A percentile compares a stretch with the other conserved stretches of the same genome.
phyloP scores from a whole-genome alignment of 2,329 filamentous ascomycete species.

The Sarocladiaceae sp. region DNA sequence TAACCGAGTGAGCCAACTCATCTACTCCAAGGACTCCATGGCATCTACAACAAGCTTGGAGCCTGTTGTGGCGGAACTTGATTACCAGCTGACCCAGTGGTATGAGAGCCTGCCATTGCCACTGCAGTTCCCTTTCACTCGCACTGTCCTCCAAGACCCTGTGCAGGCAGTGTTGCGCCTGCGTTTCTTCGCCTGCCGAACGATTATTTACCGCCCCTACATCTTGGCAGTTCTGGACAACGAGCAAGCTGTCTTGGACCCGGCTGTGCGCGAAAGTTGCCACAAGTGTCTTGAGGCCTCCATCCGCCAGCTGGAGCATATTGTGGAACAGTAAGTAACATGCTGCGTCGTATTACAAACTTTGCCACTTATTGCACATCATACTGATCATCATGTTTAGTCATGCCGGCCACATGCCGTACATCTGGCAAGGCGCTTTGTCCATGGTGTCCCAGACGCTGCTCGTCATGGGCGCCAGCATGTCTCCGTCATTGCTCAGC shows the following conservation, averaged over 20 bases:
- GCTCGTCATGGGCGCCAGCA: slow-evolving; percentile 76
- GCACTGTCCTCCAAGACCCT: slow-evolving; percentile 60
- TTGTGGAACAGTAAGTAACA: slow-evolving; percentile 62
- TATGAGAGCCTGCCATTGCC: slow-evolving; percentile 70
- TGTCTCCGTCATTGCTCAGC: slow-evolving; percentile 65
- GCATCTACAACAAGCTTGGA: slow-evolving; percentile 67
- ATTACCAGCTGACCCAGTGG: slow-evolving; percentile 79
- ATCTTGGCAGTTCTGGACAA: slow-evolving; percentile 75
- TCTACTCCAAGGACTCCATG: slow-evolving; percentile 68
- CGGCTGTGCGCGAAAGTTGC: slow-evolving; percentile 68
- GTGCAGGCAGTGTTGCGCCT: slow-evolving; percentile 74
- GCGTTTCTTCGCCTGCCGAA: slow-evolving; percentile 78
- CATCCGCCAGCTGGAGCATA: slow-evolving; percentile 71
- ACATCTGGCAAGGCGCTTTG: slow-evolving; percentile 78
- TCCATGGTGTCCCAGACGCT: slow-evolving; percentile 78
- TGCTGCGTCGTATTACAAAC: background rate
- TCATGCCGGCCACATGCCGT: slow-evolving; percentile 77
- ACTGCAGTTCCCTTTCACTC: slow-evolving; percentile 70
- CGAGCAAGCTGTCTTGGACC: slow-evolving; percentile 64
- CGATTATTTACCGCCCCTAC: slow-evolving; percentile 80
- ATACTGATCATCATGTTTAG: slow-evolving; percentile 28
- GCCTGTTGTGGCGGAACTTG: slow-evolving; percentile 71
- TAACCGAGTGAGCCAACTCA: slow-evolving; percentile 72
- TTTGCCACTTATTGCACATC: background rate
- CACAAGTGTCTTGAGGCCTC: slow-evolving; percentile 77